phyloP scores from a whole-genome alignment of 106 monocot species.

The Alisma plantagoaquatica region DNA sequence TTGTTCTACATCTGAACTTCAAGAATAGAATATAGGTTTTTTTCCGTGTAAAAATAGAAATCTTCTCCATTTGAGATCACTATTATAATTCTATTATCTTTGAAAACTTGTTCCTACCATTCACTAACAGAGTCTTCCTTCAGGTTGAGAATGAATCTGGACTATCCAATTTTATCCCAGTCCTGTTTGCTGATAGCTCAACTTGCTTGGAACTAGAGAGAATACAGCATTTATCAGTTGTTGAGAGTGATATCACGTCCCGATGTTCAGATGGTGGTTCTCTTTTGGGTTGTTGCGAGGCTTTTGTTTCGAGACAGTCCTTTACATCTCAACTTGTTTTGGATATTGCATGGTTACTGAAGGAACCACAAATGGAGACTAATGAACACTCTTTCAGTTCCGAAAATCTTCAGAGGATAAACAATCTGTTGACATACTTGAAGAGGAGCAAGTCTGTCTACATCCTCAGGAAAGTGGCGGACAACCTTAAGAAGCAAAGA shows the following conservation, averaged over 20 bases:
- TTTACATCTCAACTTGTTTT: conserved; percentile 45
- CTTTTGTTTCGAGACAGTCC: conserved; percentile 21
- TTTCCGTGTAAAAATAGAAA: too few relatives aligned
- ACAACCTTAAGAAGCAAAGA: conserved; percentile 19
- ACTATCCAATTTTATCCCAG: conserved; percentile 76
- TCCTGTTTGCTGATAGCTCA: conserved; percentile 51
- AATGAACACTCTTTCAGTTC: conserved; percentile 18
- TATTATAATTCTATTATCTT: too few relatives aligned
- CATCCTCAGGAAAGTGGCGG: conserved; percentile 33
- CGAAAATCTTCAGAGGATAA: conserved; percentile 51
- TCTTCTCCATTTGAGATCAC: too few relatives aligned
- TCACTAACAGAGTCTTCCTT: too few relatives aligned
- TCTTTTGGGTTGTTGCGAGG: conserved; percentile 11
- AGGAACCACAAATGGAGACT: conserved; percentile 14
- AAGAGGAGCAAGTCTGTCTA: conserved; percentile 26
- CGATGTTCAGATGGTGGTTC: conserved; percentile 4
- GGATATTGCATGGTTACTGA: conserved; percentile 85
- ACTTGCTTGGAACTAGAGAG: conserved; percentile 54
- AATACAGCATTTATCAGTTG: conserved; percentile 17
- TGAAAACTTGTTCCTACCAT: too few relatives aligned
- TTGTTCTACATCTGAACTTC: too few relatives aligned
- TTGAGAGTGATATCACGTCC: conserved; percentile 4
- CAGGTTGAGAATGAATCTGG: conserved; percentile 91
- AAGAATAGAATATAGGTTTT: too few relatives aligned
- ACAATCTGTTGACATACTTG: conserved; percentile 29